Base-by-base conservation (phyloP, 1,139 yeast species). In the Taiozyma onychis region DNA sequence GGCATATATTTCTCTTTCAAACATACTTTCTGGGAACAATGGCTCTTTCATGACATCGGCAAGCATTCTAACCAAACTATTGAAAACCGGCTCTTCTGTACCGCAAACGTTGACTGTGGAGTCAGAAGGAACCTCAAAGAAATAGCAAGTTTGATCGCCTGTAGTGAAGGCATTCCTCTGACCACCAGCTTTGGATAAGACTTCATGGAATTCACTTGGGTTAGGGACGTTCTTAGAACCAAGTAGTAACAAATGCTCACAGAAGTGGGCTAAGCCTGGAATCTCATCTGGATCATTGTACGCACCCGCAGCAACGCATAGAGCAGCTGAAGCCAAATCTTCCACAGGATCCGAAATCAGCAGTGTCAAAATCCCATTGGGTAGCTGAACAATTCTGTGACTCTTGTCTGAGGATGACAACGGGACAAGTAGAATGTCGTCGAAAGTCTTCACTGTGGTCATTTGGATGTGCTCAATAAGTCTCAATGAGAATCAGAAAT, bases 201-300 rank as follows among this genome's bases (percentile, higher is more conserved):
- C 54, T 18, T 74, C 74, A 47, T 76, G 74, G 52, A 80, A 79
- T 24, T 64, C 61, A 44, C 72, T 74, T 0, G 79, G 73, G 22
- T 70, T 64, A 0, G 88, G 84, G 54, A 66, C 79, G 42, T 73
- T 67, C 51, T 76, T 77, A 0, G 87, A 77, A 1, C 88, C 87
- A 46, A 77, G 71, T 47, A 82, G 74, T 1, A 85, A 56, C 76
- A 81, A 73, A 63, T 86, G 93, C 54, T 86, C 93, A 62, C 89
- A 83, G 43, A 85, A 70, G 66, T 86, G 95, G 0, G 93, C 91
- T 39, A 85, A 57, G 0, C 93, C 93, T 0, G 76, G 76, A 0
- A 75, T 48, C 2, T 70, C 68, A 4, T 66, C 69, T 1, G 87
- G 85, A 57, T 86, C 91, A 48, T 76, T 71, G 59, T 77, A 78